A percentile compares a stretch with the other conserved stretches of the same genome.
These are phyloP conservation scores for Hawksworthiomyces lignivorus DNA, from an alignment of 2,329 filamentous ascomycete species.

Conservation along the genomic window DNA sequence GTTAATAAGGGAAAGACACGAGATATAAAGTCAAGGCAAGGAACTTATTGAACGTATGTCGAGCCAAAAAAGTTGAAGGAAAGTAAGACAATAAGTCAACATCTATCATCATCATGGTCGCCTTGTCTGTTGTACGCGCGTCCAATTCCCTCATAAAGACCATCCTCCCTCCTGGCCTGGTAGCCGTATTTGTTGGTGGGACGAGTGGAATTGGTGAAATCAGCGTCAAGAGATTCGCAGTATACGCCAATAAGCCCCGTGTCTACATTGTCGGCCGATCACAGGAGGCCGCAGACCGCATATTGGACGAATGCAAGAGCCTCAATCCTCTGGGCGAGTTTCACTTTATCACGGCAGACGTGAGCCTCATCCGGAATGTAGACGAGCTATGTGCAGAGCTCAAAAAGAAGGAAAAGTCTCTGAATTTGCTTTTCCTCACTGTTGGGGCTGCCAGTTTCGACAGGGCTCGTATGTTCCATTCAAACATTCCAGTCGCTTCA, in stretches of 20 bases:
- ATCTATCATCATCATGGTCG: constrained; percentile 23
- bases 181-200: constrained; percentile 42
- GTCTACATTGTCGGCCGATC: constrained; percentile 42
- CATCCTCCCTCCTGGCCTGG: constrained; percentile 29
- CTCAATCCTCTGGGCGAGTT: constrained; percentile 37
- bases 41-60: no score
- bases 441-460: neutral
- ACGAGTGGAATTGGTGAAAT: constrained; percentile 43
- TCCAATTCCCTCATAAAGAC: constrained; percentile 26
- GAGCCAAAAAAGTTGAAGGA: no score
- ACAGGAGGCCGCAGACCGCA: constrained; percentile 29
- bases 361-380: constrained; percentile 39
- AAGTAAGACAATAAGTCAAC: no score
- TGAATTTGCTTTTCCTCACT: constrained; percentile 25
- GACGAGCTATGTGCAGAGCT: constrained; percentile 44
- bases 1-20: no score
- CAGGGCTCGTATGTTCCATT: no score
- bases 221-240: constrained; percentile 33
- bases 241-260: constrained; percentile 28
- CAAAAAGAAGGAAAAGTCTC: constrained; percentile 36
- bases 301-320: constrained; percentile 32
- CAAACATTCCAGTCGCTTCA: no score
- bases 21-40: no score
- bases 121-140: constrained; percentile 20
- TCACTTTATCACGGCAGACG: constrained; percentile 35